These are phyloP conservation scores for Colletotrichum ledebouriae DNA, from an alignment of 2,329 filamentous ascomycete species.

Conservation along the genomic window DNA sequence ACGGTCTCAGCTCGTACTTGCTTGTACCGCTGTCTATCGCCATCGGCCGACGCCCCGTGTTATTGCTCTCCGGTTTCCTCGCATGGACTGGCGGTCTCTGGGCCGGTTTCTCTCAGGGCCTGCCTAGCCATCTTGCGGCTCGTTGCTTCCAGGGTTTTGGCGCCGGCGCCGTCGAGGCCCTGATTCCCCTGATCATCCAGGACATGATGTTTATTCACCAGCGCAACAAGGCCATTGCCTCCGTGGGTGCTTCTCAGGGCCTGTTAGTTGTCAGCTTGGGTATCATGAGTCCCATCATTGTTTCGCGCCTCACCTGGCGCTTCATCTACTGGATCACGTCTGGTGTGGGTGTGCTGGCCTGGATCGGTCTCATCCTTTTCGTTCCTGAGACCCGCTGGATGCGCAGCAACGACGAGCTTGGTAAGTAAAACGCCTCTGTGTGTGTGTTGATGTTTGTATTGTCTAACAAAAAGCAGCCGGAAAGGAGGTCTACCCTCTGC, in stretches of 20 bases:
- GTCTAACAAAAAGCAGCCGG: slow-evolving; percentile 31
- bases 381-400: slow-evolving; percentile 55
- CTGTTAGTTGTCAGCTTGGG: slow-evolving; percentile 49
- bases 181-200: slow-evolving; percentile 55
- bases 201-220: slow-evolving; percentile 57
- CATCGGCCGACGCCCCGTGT: slow-evolving; percentile 53
- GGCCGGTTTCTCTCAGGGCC: slow-evolving; percentile 50
- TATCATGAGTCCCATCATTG: slow-evolving; percentile 49
- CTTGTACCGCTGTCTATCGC: slow-evolving; percentile 55
- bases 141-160: slow-evolving; percentile 53
- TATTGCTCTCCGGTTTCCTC: slow-evolving; percentile 50
- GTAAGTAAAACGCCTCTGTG: slow-evolving; percentile 29
- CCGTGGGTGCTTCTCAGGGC: slow-evolving; percentile 49
- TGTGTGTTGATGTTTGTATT: too few relatives aligned
- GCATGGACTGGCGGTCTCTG: slow-evolving; percentile 54
- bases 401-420: slow-evolving; percentile 50
- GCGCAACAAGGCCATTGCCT: slow-evolving; percentile 52
- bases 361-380: slow-evolving; percentile 51
- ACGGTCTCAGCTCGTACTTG: slow-evolving; percentile 53
- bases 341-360: slow-evolving; percentile 49
- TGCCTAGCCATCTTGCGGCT: slow-evolving; percentile 51
- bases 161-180: slow-evolving; percentile 52
- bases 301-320: slow-evolving; percentile 51
- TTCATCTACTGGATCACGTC: slow-evolving; percentile 54
- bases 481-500: slow-evolving; percentile 42